Evolutionary conservation across 2,329 filamentous ascomycete species (phyloP), one percentile per base, ranked within the genome.

Genomic region (Sclerotinia sclerotiorum): DNA sequence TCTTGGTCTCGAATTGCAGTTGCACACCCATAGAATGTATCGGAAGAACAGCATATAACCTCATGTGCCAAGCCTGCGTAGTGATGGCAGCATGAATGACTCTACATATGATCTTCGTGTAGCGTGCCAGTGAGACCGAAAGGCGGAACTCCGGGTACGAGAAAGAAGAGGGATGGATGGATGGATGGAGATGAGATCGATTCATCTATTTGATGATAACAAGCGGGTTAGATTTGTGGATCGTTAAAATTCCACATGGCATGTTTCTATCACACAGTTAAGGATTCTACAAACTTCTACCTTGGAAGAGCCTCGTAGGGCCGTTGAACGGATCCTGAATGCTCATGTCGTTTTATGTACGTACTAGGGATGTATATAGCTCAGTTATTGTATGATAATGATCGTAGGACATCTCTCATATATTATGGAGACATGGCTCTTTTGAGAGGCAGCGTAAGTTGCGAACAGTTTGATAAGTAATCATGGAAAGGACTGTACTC

Each of bases 221-320:
- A 17, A 42, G 39, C 39, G 39, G 39, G 39, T 42, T 35, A 35
- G 15, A 15, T 42, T 42, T 42, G 39, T 42, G 39, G 39, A 42
- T 42, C 39, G 15, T 42, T 17, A 15, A 42, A 42, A 17, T 42
- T 42, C 39, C 39, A 42, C 39, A 42, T 42, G 39, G 39, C 39
- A 42, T 42, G 39, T 42, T 42, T 42, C 39, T 39, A 39, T 42
- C 39, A 8, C 54, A 17, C 21, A 32, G 55, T 57, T 4, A 4
- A 21, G 6, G n/a, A n/a, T 21, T 10, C 46, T 4, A 15, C 19
- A 21, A 21, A 60, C 4, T 6, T 29, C 29, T 11, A 32, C n/a
- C 54, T 35, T 56, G 29, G n/a, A 55, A 56, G 54, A 56, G 54
- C 54, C 54, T 56, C 29, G 35, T 56, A 56, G 54, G 54, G 54